Evolutionary conservation across 75 land plant species (phyloP), one percentile per base, ranked within the genome.

Genomic region (Pinus tabuliformis): DNA sequence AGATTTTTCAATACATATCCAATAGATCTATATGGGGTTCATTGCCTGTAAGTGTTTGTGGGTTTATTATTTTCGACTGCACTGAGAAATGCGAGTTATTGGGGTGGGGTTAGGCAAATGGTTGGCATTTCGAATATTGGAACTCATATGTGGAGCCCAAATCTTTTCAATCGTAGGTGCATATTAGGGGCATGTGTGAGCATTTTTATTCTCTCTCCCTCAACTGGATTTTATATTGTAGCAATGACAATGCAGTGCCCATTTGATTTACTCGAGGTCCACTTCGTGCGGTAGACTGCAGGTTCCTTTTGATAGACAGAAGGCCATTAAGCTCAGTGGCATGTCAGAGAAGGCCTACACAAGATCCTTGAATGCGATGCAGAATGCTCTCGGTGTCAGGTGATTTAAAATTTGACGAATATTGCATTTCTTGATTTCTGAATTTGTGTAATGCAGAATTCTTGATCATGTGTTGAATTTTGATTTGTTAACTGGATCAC

Each of bases 271-370:
- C 26, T 73, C 42, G 57, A 21, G n/a, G 13, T 20, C 13, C 73
- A 21, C 24, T 62, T 60, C 16, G 4, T 75, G 14, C 1, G 49
- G 9, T 76, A 91, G 99, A 79, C 65, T 84, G 49, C 83, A 91
- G 36, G 81, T 89, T 42, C 45, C 91, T 49, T 89, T 96, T 59
- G 93, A 96, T 76, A 75, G 93, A 6, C 84, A 84, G 56, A 78
- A 57, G 16, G 99, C 90, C 5, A 84, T 96, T 12, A 83, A 81
- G 75, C 49, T 88, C 57, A 94, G 95, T 79, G 99, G 99, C 24
- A 81, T 96, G 93, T 89, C 95, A 2, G 99, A 96, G 79, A 96
- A 90, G 77, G 97, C 99, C 11, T 96, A 96, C 76, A 95, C 56
- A 21, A 82, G 99, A 72, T 94, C 93, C 6, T 87, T 90, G 58